Evolutionary conservation across 495 filamentous ascomycete genomes (phyloP), one percentile per base, ranked within the genome.

Genomic region (Clohesyomyces aquaticus): DNA sequence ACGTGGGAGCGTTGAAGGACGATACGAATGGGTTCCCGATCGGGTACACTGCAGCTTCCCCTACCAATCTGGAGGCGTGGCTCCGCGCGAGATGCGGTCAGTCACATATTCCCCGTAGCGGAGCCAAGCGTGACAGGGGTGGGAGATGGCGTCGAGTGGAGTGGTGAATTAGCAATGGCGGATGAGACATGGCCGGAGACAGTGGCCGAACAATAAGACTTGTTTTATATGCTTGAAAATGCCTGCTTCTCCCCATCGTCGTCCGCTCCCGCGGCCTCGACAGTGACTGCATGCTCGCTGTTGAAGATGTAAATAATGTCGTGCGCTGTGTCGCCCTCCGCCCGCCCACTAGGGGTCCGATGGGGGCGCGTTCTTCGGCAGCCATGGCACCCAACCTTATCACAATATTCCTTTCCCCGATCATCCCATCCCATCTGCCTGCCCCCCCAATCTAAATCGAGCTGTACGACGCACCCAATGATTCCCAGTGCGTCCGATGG

Each of bases 401-500:
- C 65, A 62, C 59, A 58, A 55, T 59, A 65, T 65, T 52, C 56
- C 56, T 53, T 61, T 60, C 42, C 48, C 32, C 29, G 59, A 67
- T 58, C 52, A 62, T 63, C 63, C 57, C 61, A 52, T 45, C 66
- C 48, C 58, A 43, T 43, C 48, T 38, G 32, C 28, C 48, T 38
- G 32, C 59, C 55, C 55, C 47, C 51, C 49, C 67, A 66, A 69
- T 69, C 67, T 69, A 69, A 69, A 64, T 46, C 66, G 42, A 59
- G 64, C 59, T 58, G 64, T 62, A 45, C 68, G 60, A 67, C 65
- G 54, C 59, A 45, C 61, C 61, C 68, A 68, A 67, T 66, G 59
- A 67, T 29, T 61, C 52, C 43, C 18, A 57, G 46, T 43, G 55
- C 28, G 59, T 52, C 63, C 59, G 60, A 71, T 67, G 64, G 68